A percentile compares a stretch with the other conserved stretches of the same genome.
These are phyloP conservation scores for Alternaria sp. DNA, from an alignment of 2,329 filamentous ascomycete genomes.

Conservation along the genomic window DNA sequence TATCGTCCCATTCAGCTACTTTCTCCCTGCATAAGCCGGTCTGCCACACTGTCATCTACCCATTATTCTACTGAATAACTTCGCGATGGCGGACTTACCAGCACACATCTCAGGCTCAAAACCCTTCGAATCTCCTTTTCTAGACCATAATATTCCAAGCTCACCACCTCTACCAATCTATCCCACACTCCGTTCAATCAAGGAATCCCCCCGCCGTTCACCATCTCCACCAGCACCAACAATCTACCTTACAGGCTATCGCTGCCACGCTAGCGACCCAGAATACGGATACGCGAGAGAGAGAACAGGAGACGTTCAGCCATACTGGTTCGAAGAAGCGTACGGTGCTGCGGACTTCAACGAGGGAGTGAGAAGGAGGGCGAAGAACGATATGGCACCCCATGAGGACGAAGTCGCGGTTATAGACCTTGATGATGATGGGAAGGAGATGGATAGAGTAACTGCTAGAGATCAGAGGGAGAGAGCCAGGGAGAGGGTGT, in stretches of 20 bases:
- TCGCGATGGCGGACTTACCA: neutral
- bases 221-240: neutral
- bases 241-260: conserved; percentile 7
- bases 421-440: neutral
- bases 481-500: neutral
- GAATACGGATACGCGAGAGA: neutral
- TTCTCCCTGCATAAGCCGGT: neutral
- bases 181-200: neutral
- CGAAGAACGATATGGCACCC: neutral
- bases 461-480: neutral
- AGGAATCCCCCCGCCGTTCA: rapidly evolving
- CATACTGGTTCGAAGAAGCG: conserved; percentile 10
- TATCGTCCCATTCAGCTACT: neutral
- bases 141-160: rapidly evolving
- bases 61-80: neutral
- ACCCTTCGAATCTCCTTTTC: neutral
- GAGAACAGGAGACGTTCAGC: neutral
- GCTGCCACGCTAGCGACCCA: neutral
- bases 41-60: neutral
- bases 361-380: neutral
- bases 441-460: neutral
- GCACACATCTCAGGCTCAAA: neutral
- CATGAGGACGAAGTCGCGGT: neutral
- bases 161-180: too few species aligned
- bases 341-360: neutral